A percentile compares a stretch with the other conserved stretches of the same genome.
Evolutionary conservation across 202 grass and related monocot genomes (phyloP).

Genomic region (Tripidium arundinaceum): DNA sequence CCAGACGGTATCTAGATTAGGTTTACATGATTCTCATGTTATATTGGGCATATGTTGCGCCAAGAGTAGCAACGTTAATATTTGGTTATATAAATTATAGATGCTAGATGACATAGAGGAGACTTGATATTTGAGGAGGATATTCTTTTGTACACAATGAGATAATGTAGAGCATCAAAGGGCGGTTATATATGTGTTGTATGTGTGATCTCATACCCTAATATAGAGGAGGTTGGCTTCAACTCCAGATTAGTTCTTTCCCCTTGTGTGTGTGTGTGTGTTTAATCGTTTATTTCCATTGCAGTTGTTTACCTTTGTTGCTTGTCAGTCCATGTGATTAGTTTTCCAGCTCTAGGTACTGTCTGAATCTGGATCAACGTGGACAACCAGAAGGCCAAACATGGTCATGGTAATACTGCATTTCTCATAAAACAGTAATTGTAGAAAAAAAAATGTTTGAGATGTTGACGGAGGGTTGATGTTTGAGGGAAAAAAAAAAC

Average conservation of each 20-base stretch:
- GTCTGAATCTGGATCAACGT: no score
- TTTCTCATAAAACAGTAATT: no score
- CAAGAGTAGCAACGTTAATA: constrained; percentile 16
- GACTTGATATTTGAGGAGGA: constrained; percentile 26
- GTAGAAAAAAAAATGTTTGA: no score
- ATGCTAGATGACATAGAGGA: constrained; percentile 41
- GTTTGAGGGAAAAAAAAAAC: no score
- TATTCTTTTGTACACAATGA: constrained; percentile 66
- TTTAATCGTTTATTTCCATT: background rate
- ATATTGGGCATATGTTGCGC: constrained; percentile 33
- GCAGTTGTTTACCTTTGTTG: background rate
- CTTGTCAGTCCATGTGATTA: no score
- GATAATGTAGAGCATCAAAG: constrained; percentile 52
- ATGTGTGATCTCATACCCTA: constrained; percentile 34
- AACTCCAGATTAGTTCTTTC: background rate
- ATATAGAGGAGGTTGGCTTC: constrained; percentile 37
- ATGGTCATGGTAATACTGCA: no score
- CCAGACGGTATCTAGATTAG: constrained; percentile 19
- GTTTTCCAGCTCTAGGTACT: no score
- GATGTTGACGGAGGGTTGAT: no score
- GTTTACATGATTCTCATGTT: constrained; percentile 41
- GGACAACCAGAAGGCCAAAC: no score
- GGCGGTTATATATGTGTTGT: constrained; percentile 45
- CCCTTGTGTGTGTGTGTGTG: background rate
- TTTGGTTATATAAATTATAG: constrained; percentile 48